Evolutionary conservation across 1,284 basidiomycete genomes (phyloP), one percentile per base, ranked within the genome.

Genomic region (Leccinum pachyderme): DNA sequence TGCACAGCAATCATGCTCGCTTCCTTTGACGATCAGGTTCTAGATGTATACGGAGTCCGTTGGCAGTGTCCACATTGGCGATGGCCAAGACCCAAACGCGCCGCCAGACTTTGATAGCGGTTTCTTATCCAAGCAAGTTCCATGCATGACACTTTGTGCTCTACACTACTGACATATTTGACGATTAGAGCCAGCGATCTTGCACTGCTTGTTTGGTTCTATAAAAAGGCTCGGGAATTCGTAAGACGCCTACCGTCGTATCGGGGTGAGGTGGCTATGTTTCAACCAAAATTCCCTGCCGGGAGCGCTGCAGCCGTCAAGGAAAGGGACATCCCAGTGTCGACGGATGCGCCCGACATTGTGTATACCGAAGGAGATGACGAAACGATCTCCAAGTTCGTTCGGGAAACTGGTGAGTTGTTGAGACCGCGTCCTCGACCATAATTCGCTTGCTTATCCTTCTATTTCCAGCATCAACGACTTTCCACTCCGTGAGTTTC

Each of bases 321-420:
- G 24, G 63, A 62, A 24, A 59, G 67, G 0, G 63, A 65, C 13
- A 66, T 62, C 3, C 79, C 81, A 0, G 75, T 75, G 0, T 60
- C 73, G 0, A 64, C 78, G 5, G 63, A 74, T 18, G 71, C 76
- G 1, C 74, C 79, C 0, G 74, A 81, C 44, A 75, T 85, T 11
- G 62, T 70, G n/a, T 88, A 87, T 67, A 73, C 79, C 0, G 63
- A 62, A 0, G 82, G 81, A 48, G 86, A 89, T 59, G 76, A 88
- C 37, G 70, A 74, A 51, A 76, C 73, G 3, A 78, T 76, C 60
- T 81, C 83, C 44, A 61, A 71, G 9, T 82, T 72, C 59, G 58
- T 71, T 33, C 66, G 75, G 11, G 63, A 67, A 3, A 52, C 39
- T n/a, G 59, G 73, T 73, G 49, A 39, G 72, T 45, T 6, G 18